Percentiles rank a stretch among this genome's conserved stretches.
phyloP scores from a whole-genome alignment of 2,329 filamentous ascomycete genomes.

The Fusarium nygamai region DNA sequence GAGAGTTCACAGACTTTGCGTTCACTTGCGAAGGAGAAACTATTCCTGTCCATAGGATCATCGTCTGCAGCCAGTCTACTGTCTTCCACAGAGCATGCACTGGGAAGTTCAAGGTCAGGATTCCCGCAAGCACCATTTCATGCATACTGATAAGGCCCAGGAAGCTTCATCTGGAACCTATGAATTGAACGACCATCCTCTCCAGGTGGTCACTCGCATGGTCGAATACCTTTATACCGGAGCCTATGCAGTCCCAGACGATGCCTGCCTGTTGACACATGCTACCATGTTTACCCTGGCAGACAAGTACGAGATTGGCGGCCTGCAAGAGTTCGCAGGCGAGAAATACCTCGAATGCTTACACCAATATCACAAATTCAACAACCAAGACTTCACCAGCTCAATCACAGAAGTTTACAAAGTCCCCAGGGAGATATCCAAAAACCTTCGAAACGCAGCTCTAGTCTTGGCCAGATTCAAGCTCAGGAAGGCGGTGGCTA shows the following conservation, averaged over 20 bases:
- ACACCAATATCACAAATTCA: no score
- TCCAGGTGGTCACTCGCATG: neutral
- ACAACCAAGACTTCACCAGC: neutral
- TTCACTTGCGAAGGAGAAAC: neutral
- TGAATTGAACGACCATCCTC: neutral
- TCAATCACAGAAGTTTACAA: neutral
- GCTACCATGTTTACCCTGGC: neutral
- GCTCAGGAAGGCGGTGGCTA: no score
- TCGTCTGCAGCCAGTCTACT: neutral
- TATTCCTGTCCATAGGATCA: neutral
- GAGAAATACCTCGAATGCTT: neutral
- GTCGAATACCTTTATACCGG: neutral
- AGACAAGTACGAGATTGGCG: neutral
- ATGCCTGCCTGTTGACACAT: neutral
- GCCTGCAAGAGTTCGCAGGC: fast-evolving
- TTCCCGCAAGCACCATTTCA: fast-evolving
- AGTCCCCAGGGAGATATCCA: fast-evolving
- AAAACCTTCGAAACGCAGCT: fast-evolving
- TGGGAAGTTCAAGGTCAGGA: neutral
- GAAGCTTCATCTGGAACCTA: neutral
- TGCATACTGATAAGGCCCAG: neutral
- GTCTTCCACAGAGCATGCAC: neutral
- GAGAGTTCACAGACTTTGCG: neutral
- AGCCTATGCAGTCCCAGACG: neutral
- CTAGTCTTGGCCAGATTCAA: neutral